These are phyloP conservation scores for Bathelium albidoporum DNA, from an alignment of 495 filamentous ascomycete genomes.

Conservation along the genomic window DNA sequence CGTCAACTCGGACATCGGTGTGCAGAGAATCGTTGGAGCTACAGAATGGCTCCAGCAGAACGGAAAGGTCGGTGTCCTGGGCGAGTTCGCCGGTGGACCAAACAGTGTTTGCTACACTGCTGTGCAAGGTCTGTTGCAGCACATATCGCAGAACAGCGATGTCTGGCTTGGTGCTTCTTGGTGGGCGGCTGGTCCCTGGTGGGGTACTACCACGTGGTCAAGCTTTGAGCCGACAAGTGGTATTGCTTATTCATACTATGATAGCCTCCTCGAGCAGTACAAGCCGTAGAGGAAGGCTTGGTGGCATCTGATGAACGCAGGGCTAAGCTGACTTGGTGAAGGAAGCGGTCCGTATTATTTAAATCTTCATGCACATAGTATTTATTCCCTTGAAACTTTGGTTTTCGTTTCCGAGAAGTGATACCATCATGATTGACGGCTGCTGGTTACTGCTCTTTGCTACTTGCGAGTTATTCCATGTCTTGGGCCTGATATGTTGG, in stretches of 20 bases:
- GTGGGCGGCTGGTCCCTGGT: conserved; percentile 60
- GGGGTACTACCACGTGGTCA: conserved; percentile 48
- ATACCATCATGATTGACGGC: too few species aligned
- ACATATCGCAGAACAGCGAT: conserved; percentile 50
- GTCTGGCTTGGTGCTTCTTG: conserved; percentile 59
- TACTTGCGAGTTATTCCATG: too few species aligned
- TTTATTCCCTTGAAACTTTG: too few species aligned
- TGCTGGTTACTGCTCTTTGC: too few species aligned
- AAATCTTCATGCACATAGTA: not conserved
- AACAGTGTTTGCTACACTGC: conserved; percentile 56
- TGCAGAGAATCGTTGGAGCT: conserved; percentile 51
- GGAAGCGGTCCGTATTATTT: not conserved
- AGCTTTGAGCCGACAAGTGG: conserved; percentile 47
- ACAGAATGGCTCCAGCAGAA: conserved; percentile 63
- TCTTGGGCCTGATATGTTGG: too few species aligned
- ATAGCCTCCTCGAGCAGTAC: not conserved
- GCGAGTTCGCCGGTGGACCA: conserved; percentile 61
- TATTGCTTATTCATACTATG: conserved; percentile 2
- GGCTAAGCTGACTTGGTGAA: not conserved
- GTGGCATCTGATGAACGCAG: not conserved
- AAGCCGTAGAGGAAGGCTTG: too few species aligned
- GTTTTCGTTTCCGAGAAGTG: too few species aligned
- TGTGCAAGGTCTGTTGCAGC: conserved; percentile 51
- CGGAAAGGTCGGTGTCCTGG: conserved; percentile 55
- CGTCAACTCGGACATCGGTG: conserved; percentile 52